Conservation (phyloP, 208 protist species). For the Trypanosoma conorhini region DNA sequence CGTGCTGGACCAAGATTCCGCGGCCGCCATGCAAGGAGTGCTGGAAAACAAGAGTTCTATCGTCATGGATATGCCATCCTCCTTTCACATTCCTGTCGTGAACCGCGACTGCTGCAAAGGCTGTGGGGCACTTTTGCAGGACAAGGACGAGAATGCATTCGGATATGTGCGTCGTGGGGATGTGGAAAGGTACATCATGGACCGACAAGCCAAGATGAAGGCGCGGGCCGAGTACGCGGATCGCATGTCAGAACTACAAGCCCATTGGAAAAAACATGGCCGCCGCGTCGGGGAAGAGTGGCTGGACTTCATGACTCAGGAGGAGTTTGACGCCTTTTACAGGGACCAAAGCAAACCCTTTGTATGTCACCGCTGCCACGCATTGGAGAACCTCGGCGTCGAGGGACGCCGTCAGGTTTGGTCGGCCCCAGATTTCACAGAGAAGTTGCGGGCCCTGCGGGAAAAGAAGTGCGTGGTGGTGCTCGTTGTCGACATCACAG, state of each 20-base stretch:
- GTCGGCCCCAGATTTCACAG: constrained; percentile 92
- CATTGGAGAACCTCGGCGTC: constrained; percentile 85
- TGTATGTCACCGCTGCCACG: constrained; percentile 88
- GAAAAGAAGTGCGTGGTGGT: constrained; percentile 86
- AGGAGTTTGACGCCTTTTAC: constrained; percentile 92
- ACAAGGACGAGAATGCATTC: constrained; percentile 62
- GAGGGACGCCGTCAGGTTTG: constrained; percentile 76
- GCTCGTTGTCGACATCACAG: constrained; percentile 90
- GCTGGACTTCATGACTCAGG: constrained; percentile 94
- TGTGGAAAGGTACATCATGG: constrained; percentile 73
- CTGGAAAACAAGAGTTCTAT: constrained; percentile 74
- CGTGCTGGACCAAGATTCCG: constrained; percentile 76
- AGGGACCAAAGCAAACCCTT: constrained; percentile 64
- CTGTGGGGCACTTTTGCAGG: constrained; percentile 87
- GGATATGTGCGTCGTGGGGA: constrained; percentile 79
- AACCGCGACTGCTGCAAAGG: constrained; percentile 84
- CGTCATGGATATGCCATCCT: constrained; percentile 74
- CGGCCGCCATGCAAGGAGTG: constrained; percentile 54
- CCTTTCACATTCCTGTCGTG: constrained; percentile 73
- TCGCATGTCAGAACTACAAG: constrained; percentile 89
- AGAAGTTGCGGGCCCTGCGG: constrained; percentile 76
- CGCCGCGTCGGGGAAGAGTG: constrained; percentile 91
- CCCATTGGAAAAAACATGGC: constrained; percentile 90
- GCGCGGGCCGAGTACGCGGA: constrained; percentile 75
- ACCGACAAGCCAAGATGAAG: constrained; percentile 49